These are phyloP conservation scores for Fragilaria crotonensis DNA, from an alignment of 108 stramenopile species.

Conservation along the genomic window DNA sequence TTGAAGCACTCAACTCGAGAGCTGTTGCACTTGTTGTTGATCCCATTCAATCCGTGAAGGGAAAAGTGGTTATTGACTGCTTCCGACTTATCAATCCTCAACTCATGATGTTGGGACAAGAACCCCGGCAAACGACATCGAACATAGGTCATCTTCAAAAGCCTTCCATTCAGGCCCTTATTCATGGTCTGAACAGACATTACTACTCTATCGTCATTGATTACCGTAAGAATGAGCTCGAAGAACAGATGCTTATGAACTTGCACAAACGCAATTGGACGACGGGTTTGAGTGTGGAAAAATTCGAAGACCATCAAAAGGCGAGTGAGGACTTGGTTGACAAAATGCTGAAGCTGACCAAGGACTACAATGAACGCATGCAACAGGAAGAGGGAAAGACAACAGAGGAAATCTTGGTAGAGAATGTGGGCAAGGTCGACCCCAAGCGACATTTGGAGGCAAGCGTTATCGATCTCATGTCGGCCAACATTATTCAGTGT, in stretches of 20 bases:
- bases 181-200: slow-evolving; percentile 97
- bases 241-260: slow-evolving; percentile 99
- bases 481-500: slow-evolving; percentile 94
- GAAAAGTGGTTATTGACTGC: slow-evolving; percentile 99
- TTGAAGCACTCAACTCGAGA: slow-evolving; percentile 92
- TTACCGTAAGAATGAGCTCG: slow-evolving; percentile 99
- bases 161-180: slow-evolving; percentile 97
- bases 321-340: slow-evolving; percentile 82
- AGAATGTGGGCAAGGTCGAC: slow-evolving; percentile 97
- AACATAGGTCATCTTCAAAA: slow-evolving; percentile 99
- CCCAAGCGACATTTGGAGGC: slow-evolving; percentile 91
- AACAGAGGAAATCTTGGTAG: slow-evolving; percentile 68
- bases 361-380: slow-evolving; percentile 92
- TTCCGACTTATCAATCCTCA: slow-evolving; percentile 98
- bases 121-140: slow-evolving; percentile 97
- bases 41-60: slow-evolving; percentile 99
- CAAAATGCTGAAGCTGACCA: slow-evolving; percentile 86
- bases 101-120: slow-evolving; percentile 96
- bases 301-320: slow-evolving; percentile 86
- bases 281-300: slow-evolving; percentile 68
- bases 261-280: slow-evolving; percentile 95
- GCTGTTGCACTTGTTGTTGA: slow-evolving; percentile 98
- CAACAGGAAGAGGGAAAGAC: slow-evolving; percentile 82
- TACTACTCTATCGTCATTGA: slow-evolving; percentile 99
- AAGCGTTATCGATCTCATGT: slow-evolving; percentile 92